A percentile compares a stretch with the other conserved stretches of the same genome.
These are phyloP conservation scores for Barbarea vulgaris DNA, from an alignment of 345 rosid genomes.

Conservation along the genomic window DNA sequence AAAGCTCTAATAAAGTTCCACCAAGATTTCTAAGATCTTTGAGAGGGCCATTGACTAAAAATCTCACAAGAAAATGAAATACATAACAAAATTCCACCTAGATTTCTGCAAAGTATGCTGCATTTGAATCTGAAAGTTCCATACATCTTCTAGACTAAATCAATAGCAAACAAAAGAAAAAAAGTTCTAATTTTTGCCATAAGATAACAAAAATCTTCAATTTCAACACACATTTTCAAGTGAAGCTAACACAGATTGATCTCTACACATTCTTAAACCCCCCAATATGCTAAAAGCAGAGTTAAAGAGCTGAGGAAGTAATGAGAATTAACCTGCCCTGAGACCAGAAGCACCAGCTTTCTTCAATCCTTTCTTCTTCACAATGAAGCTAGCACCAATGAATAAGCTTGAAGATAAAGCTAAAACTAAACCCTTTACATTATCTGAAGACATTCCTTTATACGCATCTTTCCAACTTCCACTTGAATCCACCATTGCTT, in stretches of 20 bases:
- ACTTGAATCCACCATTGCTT: slow-evolving; percentile 27
- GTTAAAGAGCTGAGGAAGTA: not conserved
- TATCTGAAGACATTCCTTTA: slow-evolving; percentile 70
- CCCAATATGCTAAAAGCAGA: not conserved
- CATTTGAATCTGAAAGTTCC: not conserved
- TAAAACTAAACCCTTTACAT: slow-evolving; percentile 66
- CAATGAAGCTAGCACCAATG: slow-evolving; percentile 81
- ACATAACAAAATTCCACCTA: not conserved
- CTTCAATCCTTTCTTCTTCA: slow-evolving; percentile 79
- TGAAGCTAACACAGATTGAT: not conserved
- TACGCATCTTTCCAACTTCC: slow-evolving; percentile 50
- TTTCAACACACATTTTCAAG: not conserved
- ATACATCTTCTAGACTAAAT: not conserved
- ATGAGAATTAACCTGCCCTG: slow-evolving; percentile 55
- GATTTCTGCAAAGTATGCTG: not conserved
- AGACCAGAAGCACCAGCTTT: slow-evolving; percentile 68
- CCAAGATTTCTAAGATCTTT: no score
- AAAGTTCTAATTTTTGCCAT: not conserved
- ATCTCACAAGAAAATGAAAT: no score
- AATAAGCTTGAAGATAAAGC: slow-evolving; percentile 74
- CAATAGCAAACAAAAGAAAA: no score
- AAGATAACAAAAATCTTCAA: not conserved
- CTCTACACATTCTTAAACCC: not conserved
- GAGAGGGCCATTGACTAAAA: no score
- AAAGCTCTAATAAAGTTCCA: no score